Evolutionary conservation across 352 stramenopile genomes (phyloP).

Genomic region (Blastocystis sp.): DNA sequence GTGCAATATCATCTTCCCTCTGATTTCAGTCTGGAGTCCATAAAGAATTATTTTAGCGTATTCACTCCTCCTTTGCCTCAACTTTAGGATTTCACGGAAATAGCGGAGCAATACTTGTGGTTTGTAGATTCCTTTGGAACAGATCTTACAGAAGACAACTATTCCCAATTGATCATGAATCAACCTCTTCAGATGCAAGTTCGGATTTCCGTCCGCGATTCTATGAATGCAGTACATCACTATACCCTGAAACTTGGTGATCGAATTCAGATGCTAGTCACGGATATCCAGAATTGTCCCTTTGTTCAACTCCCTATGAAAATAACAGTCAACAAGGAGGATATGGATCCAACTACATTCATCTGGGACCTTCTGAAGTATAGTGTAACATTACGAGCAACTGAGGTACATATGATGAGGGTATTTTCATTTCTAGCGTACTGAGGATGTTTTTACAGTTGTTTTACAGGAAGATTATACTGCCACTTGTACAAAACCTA

Average conservation of each 20-base stretch:
- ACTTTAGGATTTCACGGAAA: no score
- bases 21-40: background rate
- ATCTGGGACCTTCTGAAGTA: slow-evolving; percentile 17
- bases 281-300: slow-evolving; percentile 48
- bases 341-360: background rate
- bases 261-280: slow-evolving; percentile 1
- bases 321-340: background rate
- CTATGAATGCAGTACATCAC: background rate
- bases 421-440: background rate
- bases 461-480: background rate
- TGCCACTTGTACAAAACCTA: background rate
- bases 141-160: no score
- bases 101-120: no score
- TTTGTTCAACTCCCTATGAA: slow-evolving; percentile 17
- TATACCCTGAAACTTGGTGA: background rate
- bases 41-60: background rate
- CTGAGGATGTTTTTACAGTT: background rate
- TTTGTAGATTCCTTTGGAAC: no score
- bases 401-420: background rate
- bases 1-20: background rate
- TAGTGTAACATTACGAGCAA: background rate
- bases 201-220: background rate
- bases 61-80: background rate
- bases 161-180: no score
- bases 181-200: background rate